Evolutionary conservation across 192 early-diverging fungal species (phyloP).

Genomic region (Thamnidium elegans): DNA sequence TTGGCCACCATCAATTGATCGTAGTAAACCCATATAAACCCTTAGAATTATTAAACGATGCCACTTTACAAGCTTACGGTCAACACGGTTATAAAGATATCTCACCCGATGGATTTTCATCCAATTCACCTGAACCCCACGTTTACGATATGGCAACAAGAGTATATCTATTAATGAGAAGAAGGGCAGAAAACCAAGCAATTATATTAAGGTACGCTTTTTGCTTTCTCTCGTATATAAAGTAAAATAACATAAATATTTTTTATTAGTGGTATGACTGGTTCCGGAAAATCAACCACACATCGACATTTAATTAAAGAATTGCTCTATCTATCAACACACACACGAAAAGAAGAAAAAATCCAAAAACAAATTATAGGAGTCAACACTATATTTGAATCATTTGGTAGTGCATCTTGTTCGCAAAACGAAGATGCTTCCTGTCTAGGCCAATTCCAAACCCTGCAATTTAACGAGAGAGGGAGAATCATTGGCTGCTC

Average conservation of each 20-base stretch:
- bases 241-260: slow-evolving; percentile 7
- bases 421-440: slow-evolving; percentile 63
- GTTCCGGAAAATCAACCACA: slow-evolving; percentile 82
- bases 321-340: slow-evolving; percentile 69
- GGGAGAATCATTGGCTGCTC: slow-evolving; percentile 84
- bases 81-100: slow-evolving; percentile 51
- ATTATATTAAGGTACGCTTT: slow-evolving; percentile 54
- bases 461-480: slow-evolving; percentile 86
- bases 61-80: slow-evolving; percentile 48
- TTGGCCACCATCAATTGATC: slow-evolving; percentile 47
- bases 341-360: slow-evolving; percentile 73
- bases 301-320: slow-evolving; percentile 70
- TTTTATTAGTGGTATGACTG: slow-evolving; percentile 71
- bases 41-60: slow-evolving; percentile 42
- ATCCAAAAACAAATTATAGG: slow-evolving; percentile 68
- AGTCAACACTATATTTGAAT: slow-evolving; percentile 69
- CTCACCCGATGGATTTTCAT: slow-evolving; percentile 20
- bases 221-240: neutral
- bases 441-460: slow-evolving; percentile 76
- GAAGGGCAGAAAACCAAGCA: slow-evolving; percentile 64
- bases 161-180: slow-evolving; percentile 66
- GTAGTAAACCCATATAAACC: slow-evolving; percentile 48
- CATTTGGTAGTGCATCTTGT: slow-evolving; percentile 75
- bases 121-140: slow-evolving; percentile 47
- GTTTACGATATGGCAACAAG: slow-evolving; percentile 67